Conservation (phyloP, 1,139 yeast genomes). For the Kodamaea plutei region DNA sequence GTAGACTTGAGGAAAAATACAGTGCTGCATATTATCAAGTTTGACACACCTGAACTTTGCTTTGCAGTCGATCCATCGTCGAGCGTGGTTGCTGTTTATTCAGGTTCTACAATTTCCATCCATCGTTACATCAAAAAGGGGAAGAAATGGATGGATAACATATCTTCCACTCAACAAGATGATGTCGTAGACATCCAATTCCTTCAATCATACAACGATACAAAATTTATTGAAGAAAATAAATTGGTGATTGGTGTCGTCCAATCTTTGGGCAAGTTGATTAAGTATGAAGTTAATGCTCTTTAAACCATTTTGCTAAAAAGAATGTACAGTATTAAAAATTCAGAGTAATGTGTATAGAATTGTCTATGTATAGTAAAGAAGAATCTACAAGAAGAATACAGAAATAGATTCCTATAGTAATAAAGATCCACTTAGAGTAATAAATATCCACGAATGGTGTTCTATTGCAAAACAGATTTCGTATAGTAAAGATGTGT, state of each 20-base stretch:
- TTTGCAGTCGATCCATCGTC: constrained; percentile 47
- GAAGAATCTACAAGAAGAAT: too few species aligned
- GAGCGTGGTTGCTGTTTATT: constrained; percentile 28
- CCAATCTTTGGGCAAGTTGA: constrained; percentile 4
- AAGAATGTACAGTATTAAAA: too few species aligned
- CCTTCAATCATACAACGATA: constrained; percentile 8
- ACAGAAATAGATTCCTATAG: too few species aligned
- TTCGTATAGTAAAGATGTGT: too few species aligned
- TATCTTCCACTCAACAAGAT: constrained; percentile 3
- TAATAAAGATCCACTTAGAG: too few species aligned
- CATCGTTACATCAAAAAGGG: constrained; percentile 44
- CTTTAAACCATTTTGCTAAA: too few species aligned
- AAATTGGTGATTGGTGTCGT: constrained; percentile 7
- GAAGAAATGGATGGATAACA: constrained; percentile 33
- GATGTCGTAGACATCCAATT: constrained; percentile 5
- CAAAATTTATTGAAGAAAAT: constrained; percentile 8
- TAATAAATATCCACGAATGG: too few species aligned
- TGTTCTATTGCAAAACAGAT: too few species aligned
- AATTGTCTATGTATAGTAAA: too few species aligned
- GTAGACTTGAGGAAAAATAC: constrained; percentile 53
- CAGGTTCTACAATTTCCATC: constrained; percentile 15
- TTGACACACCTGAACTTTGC: constrained; percentile 16
- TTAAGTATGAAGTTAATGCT: constrained; percentile 7
- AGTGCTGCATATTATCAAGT: constrained; percentile 25
- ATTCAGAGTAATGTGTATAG: too few species aligned